Evolutionary conservation across 2,329 filamentous ascomycete species (phyloP), one percentile per base, ranked within the genome.

Genomic region (Trichophyton verrucosum): DNA sequence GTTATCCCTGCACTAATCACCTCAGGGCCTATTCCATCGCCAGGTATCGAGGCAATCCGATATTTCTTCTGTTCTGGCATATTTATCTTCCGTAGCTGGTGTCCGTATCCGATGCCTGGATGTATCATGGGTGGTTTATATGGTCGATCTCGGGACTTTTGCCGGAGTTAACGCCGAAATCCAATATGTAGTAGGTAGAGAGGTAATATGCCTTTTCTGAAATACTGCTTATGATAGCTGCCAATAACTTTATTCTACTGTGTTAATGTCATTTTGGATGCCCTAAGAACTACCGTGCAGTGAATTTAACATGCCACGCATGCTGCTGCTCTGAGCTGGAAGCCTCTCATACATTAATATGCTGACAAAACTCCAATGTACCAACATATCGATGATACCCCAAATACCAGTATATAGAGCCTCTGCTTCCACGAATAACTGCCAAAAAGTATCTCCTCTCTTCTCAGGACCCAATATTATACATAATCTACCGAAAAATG

Each of bases 21-120:
- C 70, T 88, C 86, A 1, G 80, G 80, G 1, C 86, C 86, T 63
- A 88, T 88, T 60, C 86, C 86, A 67, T 88, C 86, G 6, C 83
- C 86, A 0, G 85, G 84, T 60, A 88, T 86, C 33, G 78, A 80
- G n/a, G 84, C 84, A 63, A 87, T 84, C 58, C 69, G 76, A 66
- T 80, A 78, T 20, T 8, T 13, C 9, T 11, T 13, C 9, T 11
- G 69, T 62, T 0, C 33, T 53, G 5, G 27, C 5, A 4, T 30
- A 15, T 38, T 13, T 1, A 13, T 20, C 17, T 13, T 6, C 3
- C 5, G 27, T 15, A 13, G 24, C 7, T n/a, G 7, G 47, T 61
- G 40, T 47, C 44, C 4, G 17, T 11, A 36, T 22, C 6, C 6
- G 27, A 30, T 22, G n/a, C 1, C 42, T n/a, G 42, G 6, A 46